phyloP scores from a whole-genome alignment of 2,329 filamentous ascomycete genomes.

The Verticillium isaacii region DNA sequence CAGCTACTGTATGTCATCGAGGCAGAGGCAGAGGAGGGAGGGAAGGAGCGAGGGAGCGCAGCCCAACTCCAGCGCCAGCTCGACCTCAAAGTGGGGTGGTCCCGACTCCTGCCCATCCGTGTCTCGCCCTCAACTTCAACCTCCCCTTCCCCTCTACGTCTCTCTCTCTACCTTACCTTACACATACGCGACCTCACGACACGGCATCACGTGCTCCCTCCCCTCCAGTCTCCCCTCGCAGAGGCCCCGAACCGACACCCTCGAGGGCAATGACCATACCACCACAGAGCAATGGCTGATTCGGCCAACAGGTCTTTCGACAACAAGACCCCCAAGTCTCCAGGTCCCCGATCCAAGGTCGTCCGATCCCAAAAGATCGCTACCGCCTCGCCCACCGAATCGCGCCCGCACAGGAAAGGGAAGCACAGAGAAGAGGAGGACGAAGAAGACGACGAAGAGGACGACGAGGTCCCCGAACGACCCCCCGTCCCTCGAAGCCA shows the following conservation, averaged over 20 bases:
- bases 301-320: constrained; percentile 14
- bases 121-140: not conserved
- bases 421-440: constrained; percentile 17
- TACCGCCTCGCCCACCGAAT: constrained; percentile 16
- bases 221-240: not conserved
- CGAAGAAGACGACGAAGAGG: constrained; percentile 20
- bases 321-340: constrained; percentile 9
- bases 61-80: not conserved
- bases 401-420: constrained; percentile 3
- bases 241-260: not conserved
- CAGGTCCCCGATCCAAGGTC: constrained; percentile 32
- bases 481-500: constrained; percentile 48
- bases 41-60: not conserved
- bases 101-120: not conserved
- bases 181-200: not conserved
- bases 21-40: not conserved
- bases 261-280: constrained; percentile 10
- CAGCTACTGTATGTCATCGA: not conserved
- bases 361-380: constrained; percentile 51
- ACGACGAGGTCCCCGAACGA: constrained; percentile 18
- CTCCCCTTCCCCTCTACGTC: not conserved
- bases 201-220: not conserved
- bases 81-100: not conserved
- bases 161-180: too few species aligned
- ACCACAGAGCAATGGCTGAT: constrained; percentile 14